Evolutionary conservation across 305 asterid genomes (phyloP).

Genomic region (Withania somnifera): DNA sequence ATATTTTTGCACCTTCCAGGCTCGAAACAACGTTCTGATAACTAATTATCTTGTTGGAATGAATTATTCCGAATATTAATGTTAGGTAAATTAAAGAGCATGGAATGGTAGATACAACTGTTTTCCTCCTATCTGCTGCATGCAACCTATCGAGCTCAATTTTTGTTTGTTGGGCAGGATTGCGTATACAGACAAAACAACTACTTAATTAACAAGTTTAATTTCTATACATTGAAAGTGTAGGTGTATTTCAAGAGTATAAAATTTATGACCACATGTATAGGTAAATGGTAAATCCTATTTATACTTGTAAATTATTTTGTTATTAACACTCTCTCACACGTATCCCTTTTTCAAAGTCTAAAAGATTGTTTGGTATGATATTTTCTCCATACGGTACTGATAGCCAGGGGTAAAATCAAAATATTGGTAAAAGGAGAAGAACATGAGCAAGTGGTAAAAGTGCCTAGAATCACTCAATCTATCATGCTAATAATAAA

Average conservation of each 20-base stretch:
- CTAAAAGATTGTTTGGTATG: not conserved
- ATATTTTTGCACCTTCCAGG: not conserved
- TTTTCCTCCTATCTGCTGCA: not conserved
- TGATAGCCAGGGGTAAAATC: not conserved
- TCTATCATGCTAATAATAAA: not conserved
- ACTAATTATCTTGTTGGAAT: not conserved
- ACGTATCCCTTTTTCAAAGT: not conserved
- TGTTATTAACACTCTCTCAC: no score
- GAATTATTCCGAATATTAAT: not conserved
- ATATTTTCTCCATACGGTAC: not conserved
- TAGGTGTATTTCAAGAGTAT: not conserved
- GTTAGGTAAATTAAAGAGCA: not conserved
- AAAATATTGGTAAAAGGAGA: not conserved
- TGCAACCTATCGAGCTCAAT: not conserved
- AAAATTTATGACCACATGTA: not conserved
- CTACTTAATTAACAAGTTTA: not conserved
- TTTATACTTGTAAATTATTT: not conserved
- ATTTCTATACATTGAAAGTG: not conserved
- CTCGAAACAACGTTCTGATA: not conserved
- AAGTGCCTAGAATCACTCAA: conserved; percentile 10
- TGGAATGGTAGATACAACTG: not conserved
- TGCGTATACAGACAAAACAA: not conserved
- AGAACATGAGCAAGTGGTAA: conserved; percentile 12
- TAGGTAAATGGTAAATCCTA: not conserved
- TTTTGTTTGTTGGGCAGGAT: not conserved